A percentile compares a stretch with the other conserved stretches of the same genome.
Conservation (phyloP, 768 basidiomycete genomes). For the Kwoniella europaea region DNA sequence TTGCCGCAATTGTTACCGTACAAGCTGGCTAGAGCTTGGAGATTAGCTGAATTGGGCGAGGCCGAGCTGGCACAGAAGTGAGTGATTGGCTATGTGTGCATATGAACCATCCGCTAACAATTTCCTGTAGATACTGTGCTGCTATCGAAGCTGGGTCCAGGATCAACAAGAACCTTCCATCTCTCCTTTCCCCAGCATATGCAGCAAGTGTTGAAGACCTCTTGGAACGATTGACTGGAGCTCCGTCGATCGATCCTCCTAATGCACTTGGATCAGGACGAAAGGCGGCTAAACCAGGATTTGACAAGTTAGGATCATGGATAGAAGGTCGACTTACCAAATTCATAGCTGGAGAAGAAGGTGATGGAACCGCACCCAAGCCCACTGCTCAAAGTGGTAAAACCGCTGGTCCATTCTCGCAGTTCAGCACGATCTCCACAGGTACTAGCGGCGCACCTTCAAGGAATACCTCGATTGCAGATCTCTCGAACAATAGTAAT, state of each 20-base stretch:
- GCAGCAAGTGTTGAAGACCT: slow-evolving; percentile 77
- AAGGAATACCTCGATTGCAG: slow-evolving; percentile 42
- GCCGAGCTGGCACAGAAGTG: slow-evolving; percentile 76
- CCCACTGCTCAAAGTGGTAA: slow-evolving; percentile 55
- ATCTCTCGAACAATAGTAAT: slow-evolving; percentile 29
- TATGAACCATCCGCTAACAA: neutral
- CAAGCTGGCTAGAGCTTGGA: slow-evolving; percentile 75
- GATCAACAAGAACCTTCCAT: slow-evolving; percentile 63
- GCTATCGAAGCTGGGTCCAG: slow-evolving; percentile 71
- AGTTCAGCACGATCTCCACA: slow-evolving; percentile 90
- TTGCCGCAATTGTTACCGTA: slow-evolving; percentile 86
- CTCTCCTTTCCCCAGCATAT: slow-evolving; percentile 69
- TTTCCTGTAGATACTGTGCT: slow-evolving; percentile 79
- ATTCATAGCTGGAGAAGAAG: slow-evolving; percentile 85
- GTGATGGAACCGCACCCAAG: slow-evolving; percentile 59
- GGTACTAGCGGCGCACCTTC: slow-evolving; percentile 43
- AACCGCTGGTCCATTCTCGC: slow-evolving; percentile 77
- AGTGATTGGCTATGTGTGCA: slow-evolving; percentile 14
- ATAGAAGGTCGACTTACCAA: slow-evolving; percentile 90
- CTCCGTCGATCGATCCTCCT: slow-evolving; percentile 67
- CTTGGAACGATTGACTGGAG: slow-evolving; percentile 69
- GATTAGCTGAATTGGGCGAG: slow-evolving; percentile 81
- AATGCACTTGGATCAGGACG: slow-evolving; percentile 33
- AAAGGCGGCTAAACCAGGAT: slow-evolving; percentile 74
- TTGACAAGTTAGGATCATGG: slow-evolving; percentile 90